These are phyloP conservation scores for Exophiala phaeomuriformis DNA, from an alignment of 2,329 filamentous ascomycete species.

Conservation along the genomic window DNA sequence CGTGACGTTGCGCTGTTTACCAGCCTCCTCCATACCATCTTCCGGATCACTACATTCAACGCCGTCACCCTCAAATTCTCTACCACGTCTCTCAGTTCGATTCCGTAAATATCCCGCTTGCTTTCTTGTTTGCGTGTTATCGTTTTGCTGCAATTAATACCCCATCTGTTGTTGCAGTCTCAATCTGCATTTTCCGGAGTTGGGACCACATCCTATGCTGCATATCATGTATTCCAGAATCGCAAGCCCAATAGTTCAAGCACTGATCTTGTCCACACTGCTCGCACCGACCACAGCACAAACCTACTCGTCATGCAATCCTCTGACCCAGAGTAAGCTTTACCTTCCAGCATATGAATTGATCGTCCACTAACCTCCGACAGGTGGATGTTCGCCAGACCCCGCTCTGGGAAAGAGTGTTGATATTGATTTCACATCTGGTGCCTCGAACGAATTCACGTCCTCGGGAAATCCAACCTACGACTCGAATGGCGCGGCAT, in stretches of 20 bases:
- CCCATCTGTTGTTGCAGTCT: background rate
- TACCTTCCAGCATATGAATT: background rate
- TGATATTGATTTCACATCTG: constrained; percentile 73
- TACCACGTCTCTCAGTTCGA: background rate
- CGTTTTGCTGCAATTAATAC: background rate
- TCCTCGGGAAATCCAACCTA: constrained; percentile 65
- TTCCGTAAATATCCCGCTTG: background rate
- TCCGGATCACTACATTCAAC: background rate
- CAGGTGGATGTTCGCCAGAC: constrained; percentile 57
- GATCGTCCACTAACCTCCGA: background rate
- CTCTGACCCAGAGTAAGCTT: constrained; percentile 34
- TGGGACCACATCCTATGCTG: constrained; percentile 5
- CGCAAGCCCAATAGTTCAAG: constrained; percentile 11
- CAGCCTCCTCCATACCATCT: constrained; percentile 1
- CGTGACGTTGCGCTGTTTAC: background rate
- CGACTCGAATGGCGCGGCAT: constrained; percentile 65
- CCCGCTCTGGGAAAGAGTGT: constrained; percentile 77
- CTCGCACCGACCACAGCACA: constrained; percentile 32
- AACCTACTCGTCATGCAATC: constrained; percentile 41
- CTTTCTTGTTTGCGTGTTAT: background rate
- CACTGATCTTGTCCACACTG: constrained; percentile 14
- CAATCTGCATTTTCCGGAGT: constrained; percentile 20
- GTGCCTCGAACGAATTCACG: constrained; percentile 70
- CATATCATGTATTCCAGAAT: constrained; percentile 13
- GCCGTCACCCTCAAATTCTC: background rate